phyloP scores from a whole-genome alignment of 2,329 filamentous ascomycete species.

The Grosmannia penicillata region DNA sequence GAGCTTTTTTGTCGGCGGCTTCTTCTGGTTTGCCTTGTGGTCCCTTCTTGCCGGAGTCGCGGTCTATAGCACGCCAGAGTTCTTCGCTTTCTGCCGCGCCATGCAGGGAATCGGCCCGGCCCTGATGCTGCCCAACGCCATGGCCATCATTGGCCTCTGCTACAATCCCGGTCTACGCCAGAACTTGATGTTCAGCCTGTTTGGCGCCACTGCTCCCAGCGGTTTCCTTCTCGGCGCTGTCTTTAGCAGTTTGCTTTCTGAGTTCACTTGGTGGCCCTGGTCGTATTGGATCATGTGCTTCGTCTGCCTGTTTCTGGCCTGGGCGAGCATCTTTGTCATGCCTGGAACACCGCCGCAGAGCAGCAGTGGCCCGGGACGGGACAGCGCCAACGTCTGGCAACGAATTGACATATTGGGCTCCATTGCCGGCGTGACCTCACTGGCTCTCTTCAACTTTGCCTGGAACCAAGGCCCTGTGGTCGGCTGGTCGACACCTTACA shows the following conservation, averaged over 20 bases:
- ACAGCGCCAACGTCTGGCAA: not conserved
- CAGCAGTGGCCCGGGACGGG: not conserved
- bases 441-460: slow-evolving; percentile 12
- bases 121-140: slow-evolving; percentile 34
- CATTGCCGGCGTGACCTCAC: slow-evolving; percentile 4
- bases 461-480: slow-evolving; percentile 11
- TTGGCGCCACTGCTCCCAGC: slow-evolving; percentile 29
- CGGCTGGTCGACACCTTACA: slow-evolving; percentile 10
- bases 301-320: slow-evolving; percentile 6
- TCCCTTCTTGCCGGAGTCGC: slow-evolving; percentile 27
- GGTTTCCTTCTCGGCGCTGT: slow-evolving; percentile 26
- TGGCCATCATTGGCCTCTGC: slow-evolving; percentile 32
- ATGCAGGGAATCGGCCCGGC: slow-evolving; percentile 35
- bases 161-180: slow-evolving; percentile 28
- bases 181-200: slow-evolving; percentile 29
- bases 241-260: slow-evolving; percentile 22
- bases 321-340: slow-evolving; percentile 11
- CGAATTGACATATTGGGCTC: slow-evolving; percentile 8
- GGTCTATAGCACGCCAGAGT: slow-evolving; percentile 20
- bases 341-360: slow-evolving; percentile 11
- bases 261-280: slow-evolving; percentile 22
- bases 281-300: slow-evolving; percentile 16
- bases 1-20: slow-evolving; percentile 27
- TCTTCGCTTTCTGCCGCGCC: slow-evolving; percentile 27
- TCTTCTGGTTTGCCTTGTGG: slow-evolving; percentile 25